Base-by-base conservation (phyloP, 2,329 filamentous ascomycete genomes). In the Calonectria pseudoreteaudii region DNA sequence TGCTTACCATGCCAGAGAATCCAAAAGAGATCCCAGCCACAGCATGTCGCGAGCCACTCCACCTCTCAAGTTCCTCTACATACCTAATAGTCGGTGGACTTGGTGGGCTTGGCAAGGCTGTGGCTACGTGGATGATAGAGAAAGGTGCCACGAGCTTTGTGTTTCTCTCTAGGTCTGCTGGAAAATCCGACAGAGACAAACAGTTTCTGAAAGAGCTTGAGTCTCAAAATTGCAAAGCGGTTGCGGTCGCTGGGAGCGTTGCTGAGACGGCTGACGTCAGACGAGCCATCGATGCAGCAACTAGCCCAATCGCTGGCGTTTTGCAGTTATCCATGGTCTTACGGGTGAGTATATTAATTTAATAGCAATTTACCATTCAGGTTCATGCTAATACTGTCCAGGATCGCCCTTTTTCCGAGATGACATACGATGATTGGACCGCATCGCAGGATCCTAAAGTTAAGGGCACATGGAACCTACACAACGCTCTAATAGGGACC, bases 381-480 rank as follows among this genome's bases (percentile, higher is more conserved):
- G 23, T 1, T 0, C 1, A 8, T 60, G 20, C 53, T 60, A 11
- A 60, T n/a, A 10, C 10, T 23, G 0, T 26, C 11, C 5, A 58
- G 30, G 49, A 77, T 49, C 4, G 18, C 3, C 16, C 60, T 10
- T 75, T 85, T 16, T 66, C 77, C 3, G 75, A 82, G 11, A 86
- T 88, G 85, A 81, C 78, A 2, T 71, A 81, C 6, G 70, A 82
- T 0, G 72, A 83, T 4, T 86, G 82, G 83, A 70, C 70, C 70
- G 9, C 71, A 72, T 68, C 74, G 1, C 38, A 70, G 7, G 47
- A 52, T 1, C 80, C 84, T 20, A 87, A 86, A 69, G 80, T 84
- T 2, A 49, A 74, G 11, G 84, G 84, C 0, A 83, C 84, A 1
- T 82, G 80, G 80, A 85, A 85, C 71, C 73, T 86, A 3, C 83